Percentiles rank a stretch among this genome's conserved stretches.
Evolutionary conservation across 2,329 filamentous ascomycete genomes (phyloP).

Genomic region (Fusarium domesticum): DNA sequence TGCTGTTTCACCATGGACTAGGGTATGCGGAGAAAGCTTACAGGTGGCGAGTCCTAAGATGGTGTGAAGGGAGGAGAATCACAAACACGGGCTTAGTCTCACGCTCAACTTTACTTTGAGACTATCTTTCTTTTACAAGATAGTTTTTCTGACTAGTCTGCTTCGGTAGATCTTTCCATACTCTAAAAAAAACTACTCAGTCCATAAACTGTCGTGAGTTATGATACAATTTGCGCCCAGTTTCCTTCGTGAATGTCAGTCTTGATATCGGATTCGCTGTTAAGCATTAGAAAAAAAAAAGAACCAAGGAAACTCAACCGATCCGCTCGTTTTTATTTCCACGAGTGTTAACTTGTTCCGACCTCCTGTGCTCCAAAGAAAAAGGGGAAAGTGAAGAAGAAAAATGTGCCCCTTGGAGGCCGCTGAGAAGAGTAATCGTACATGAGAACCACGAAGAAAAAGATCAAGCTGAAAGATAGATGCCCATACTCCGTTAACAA

Average conservation of each 20-base stretch:
- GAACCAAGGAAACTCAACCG: constrained; percentile 9
- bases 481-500: constrained; percentile 10
- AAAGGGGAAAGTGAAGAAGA: constrained; percentile 3
- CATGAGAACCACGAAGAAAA: constrained; percentile 24
- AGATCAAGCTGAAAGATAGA: background rate
- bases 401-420: constrained; percentile 8
- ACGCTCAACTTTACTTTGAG: background rate
- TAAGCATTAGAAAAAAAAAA: constrained; percentile 6
- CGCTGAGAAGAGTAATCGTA: constrained; percentile 35
- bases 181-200: constrained; percentile 8
- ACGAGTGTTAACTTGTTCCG: constrained; percentile 8
- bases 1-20: constrained; percentile 21
- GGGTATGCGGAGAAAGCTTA: constrained; percentile 10
- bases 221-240: constrained; percentile 26
- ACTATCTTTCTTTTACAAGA: background rate
- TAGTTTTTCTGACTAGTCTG: constrained; percentile 1
- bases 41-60: too few relatives aligned
- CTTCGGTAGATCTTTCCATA: constrained; percentile 8
- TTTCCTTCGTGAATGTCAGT: constrained; percentile 22
- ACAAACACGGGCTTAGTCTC: constrained; percentile 4
- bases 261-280: too few relatives aligned
- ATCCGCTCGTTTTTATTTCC: constrained; percentile 5
- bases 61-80: constrained; percentile 6
- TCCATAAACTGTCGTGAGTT: constrained; percentile 31
- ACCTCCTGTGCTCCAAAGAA: constrained; percentile 14